Evolutionary conservation across 2,329 filamentous ascomycete genomes (phyloP), one percentile per base, ranked within the genome.

Genomic region (Calonectria pseudoreteaudii): DNA sequence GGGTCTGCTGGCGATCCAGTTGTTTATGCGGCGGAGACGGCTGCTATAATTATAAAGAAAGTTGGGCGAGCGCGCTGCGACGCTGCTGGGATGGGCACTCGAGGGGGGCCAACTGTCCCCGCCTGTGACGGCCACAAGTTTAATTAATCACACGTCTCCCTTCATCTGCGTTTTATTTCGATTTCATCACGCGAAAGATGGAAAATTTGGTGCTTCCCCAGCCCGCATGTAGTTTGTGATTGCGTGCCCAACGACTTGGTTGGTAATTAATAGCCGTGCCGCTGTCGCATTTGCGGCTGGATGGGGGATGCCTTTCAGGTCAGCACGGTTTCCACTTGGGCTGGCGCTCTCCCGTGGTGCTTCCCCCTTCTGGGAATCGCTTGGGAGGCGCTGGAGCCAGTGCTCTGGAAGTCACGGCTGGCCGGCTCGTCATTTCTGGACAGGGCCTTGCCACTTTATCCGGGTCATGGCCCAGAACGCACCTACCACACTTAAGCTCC

Each of bases 401-500:
- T 41, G 36, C 36, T 41, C 3, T 60, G 34, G 56, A 5, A 62
- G 56, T 26, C 23, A 41, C 56, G 56, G 56, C 16, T 56, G 31
- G 52, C 52, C 52, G 52, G 52, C 56, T 38, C 44, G 34, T 38
- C 44, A 44, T 60, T 60, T 23, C 26, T 36, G 7, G 34, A 16
- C 31, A 56, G 30, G 52, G 52, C 56, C 16, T 68, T 68, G 53
- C 66, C 70, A 66, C 56, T n/a, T 47, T 44, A 30, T 52, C 47
- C 56, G 36, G 53, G 30, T 31, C n/a, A 64, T 52, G 56, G 47
- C 30, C 53, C 41, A 34, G 28, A 62, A 52, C 66, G 70, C 70
- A 72, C 70, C 70, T 68, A 72, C 70, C 70, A 72, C 70, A 68
- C 70, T 69, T 67, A 66, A 71, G 68, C 64, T 49, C 49, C 64